Base-by-base conservation (phyloP, 2,329 filamentous ascomycete species). In the Diaporthe sp. region DNA sequence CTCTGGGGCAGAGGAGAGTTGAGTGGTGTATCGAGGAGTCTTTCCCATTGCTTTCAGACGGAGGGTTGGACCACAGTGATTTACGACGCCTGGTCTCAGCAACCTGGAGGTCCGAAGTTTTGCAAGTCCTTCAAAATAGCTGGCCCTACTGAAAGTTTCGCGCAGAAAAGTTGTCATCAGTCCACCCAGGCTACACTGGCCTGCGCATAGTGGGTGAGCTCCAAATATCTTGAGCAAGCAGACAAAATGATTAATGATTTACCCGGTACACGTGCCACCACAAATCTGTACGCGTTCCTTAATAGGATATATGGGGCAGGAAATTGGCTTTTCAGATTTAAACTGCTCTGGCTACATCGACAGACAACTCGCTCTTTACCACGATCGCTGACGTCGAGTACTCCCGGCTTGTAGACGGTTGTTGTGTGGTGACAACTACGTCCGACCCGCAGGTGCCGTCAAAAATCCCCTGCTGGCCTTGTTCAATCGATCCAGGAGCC, bases 321-420 rank as follows among this genome's bases (percentile, higher is more conserved):
- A 2, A 12, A 6, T 17, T 10, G 39, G 15, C 8, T 10, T 9
- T 51, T 25, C 12, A 25, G 4, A 10, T 19, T 60, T 19, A 68
- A 5, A 39, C 17, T 37, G 65, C 46, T 70, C 65, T 42, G 12
- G 13, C 65, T 39, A 70, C 49, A 19, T 70, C 65, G 8, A 55
- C 65, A 28, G 65, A 42, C 13, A 53, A 42, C 34, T 55, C 65
- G n/a, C 65, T 70, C 49, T 70, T 70, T 10, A 70, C 65, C 49
- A 70, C 10, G 42, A 70, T 55, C 31, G 65, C 34, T 19, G 49
- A 55, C 2, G 34, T 55, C 13, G 49, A 55, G 34, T 42, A 55
- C 13, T 70, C 65, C 15, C 12, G 51, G 13, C 65, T 42, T 13
- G 65, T 28, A 19, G 65, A 68, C 28, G 19, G 65, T 22, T 28